These are phyloP conservation scores for Phyllosticta capitalensis DNA, from an alignment of 2,329 filamentous ascomycete genomes.

Conservation along the genomic window DNA sequence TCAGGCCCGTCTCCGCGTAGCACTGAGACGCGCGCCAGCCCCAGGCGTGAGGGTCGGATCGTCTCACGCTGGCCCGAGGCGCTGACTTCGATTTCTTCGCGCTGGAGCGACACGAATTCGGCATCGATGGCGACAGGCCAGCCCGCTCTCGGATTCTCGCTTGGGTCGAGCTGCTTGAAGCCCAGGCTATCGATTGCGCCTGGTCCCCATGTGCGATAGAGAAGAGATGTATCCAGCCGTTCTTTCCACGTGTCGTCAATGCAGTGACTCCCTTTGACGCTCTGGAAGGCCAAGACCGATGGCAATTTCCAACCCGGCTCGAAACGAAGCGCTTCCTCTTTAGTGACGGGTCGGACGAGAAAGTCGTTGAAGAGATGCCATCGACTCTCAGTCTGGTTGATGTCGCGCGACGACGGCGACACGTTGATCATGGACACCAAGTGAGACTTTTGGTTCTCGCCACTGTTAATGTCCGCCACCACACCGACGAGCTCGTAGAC, in stretches of 20 bases:
- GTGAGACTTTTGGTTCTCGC: constrained; percentile 77
- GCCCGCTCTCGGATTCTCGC: constrained; percentile 59
- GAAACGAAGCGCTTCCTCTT: constrained; percentile 80
- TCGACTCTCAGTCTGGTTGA: constrained; percentile 50
- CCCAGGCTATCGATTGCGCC: constrained; percentile 41
- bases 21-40: constrained; percentile 86
- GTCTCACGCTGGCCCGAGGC: constrained; percentile 88
- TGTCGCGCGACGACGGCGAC: constrained; percentile 53
- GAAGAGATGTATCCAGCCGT: constrained; percentile 69
- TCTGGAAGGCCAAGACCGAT: constrained; percentile 77
- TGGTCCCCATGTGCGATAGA: constrained; percentile 62
- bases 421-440: constrained; percentile 85
- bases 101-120: constrained; percentile 87
- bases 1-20: constrained; percentile 68
- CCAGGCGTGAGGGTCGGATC: constrained; percentile 81
- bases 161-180: constrained; percentile 49
- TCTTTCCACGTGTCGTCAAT: constrained; percentile 83
- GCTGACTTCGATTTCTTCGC: constrained; percentile 92
- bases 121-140: constrained; percentile 86
- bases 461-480: constrained; percentile 81
- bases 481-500: constrained; percentile 89
- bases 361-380: constrained; percentile 99
- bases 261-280: constrained; percentile 68
- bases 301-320: constrained; percentile 89
- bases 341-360: constrained; percentile 68